Evolutionary conservation across 164 flowering plant genomes (phyloP).

Genomic region (Berberis thunbergii): DNA sequence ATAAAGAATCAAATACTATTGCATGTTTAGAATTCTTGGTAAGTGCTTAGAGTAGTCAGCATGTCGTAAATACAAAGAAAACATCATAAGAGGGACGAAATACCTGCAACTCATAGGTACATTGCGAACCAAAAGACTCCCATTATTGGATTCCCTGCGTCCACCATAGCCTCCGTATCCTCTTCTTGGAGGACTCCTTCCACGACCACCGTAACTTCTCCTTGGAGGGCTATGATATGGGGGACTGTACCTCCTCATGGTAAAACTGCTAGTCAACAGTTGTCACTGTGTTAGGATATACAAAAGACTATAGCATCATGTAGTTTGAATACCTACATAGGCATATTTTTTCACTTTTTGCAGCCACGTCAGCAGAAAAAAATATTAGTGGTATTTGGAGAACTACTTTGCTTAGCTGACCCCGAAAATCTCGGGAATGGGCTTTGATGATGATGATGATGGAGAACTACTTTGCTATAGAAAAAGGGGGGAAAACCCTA

Average conservation of each 20-base stretch:
- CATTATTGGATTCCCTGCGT: slow-evolving; percentile 46
- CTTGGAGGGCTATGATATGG: slow-evolving; percentile 57
- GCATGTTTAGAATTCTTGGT: no score
- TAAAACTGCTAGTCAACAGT: slow-evolving; percentile 4
- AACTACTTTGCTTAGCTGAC: no score
- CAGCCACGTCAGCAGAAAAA: no score
- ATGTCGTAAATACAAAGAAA: neutral
- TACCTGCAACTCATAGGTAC: slow-evolving; percentile 81
- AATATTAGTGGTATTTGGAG: no score
- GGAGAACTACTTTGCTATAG: no score
- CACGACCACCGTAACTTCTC: slow-evolving; percentile 59
- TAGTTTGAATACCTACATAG: no score
- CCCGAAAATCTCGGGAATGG: no score
- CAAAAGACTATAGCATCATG: no score
- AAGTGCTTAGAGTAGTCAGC: neutral
- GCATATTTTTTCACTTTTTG: no score
- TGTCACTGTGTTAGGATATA: neutral
- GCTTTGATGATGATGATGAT: no score
- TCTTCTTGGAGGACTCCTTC: slow-evolving; percentile 51
- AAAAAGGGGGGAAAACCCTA: no score
- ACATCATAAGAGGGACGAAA: neutral
- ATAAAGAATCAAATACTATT: neutral
- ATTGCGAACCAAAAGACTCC: slow-evolving; percentile 82
- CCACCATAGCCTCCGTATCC: slow-evolving; percentile 45
- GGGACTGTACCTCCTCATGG: slow-evolving; percentile 49